Conservation (phyloP, 768 basidiomycete species). For the Russula foetens region DNA sequence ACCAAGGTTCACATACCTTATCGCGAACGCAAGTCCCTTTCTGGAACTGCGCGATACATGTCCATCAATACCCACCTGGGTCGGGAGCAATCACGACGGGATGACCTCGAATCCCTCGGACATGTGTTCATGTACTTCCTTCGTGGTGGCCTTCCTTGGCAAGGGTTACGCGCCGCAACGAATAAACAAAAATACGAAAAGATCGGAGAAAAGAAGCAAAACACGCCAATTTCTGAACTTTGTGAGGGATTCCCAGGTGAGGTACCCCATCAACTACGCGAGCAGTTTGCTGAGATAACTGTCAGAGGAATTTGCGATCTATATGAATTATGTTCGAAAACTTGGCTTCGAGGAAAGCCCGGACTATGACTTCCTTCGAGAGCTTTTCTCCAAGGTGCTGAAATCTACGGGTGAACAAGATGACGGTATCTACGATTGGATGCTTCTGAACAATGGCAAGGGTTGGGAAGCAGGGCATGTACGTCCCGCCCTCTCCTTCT, state of each 20-base stretch:
- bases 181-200: conserved; percentile 99
- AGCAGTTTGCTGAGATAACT: conserved; percentile 1
- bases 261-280: conserved; percentile 22
- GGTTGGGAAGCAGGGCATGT: conserved; percentile 92
- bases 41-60: conserved; percentile 98
- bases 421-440: conserved; percentile 95
- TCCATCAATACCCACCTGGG: conserved; percentile 98
- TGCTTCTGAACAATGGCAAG: conserved; percentile 87
- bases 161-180: conserved; percentile 93
- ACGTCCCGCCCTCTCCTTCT: conserved; percentile 28
- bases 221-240: conserved; percentile 81
- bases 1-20: conserved; percentile 99
- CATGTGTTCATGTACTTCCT: conserved; percentile 99
- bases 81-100: conserved; percentile 88
- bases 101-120: conserved; percentile 93
- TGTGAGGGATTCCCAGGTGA: conserved; percentile 95
- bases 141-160: conserved; percentile 95
- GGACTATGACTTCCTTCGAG: conserved; percentile 96
- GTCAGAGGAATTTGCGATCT: conserved; percentile 94
- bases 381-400: conserved; percentile 86
- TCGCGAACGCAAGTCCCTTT: conserved; percentile 92
- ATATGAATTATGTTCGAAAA: conserved; percentile 99
- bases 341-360: conserved; percentile 96
- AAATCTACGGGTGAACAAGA: conserved; percentile 84
- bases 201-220: conserved; percentile 99